Evolutionary conservation across 345 rosid genomes (phyloP).

Genomic region (Dipteronia sinensis): DNA sequence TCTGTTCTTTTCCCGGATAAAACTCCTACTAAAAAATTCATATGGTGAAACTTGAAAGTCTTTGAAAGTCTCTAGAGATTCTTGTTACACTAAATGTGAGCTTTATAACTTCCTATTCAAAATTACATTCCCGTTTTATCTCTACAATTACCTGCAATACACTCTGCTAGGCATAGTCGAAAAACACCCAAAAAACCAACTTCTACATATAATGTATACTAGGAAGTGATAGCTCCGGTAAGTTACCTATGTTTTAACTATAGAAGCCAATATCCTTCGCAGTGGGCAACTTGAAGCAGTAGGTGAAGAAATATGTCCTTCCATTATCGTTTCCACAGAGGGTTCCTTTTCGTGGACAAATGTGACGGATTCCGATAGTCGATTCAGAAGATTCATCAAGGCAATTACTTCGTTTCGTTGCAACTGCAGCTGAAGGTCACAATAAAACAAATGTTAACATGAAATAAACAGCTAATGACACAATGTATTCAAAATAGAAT

Average conservation of each 20-base stretch:
- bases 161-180: neutral
- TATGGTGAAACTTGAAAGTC: too few relatives aligned
- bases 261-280: constrained; percentile 37
- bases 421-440: constrained; percentile 54
- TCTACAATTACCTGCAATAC: neutral
- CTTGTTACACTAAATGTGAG: neutral
- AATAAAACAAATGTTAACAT: constrained; percentile 5
- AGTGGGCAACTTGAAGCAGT: constrained; percentile 29
- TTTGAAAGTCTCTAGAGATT: neutral
- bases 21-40: too few relatives aligned
- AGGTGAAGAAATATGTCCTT: constrained; percentile 22
- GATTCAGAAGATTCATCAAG: constrained; percentile 67
- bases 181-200: neutral
- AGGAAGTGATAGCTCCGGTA: neutral
- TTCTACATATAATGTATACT: neutral
- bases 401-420: constrained; percentile 85
- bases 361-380: constrained; percentile 70
- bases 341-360: constrained; percentile 61
- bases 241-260: constrained; percentile 30
- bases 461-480: neutral
- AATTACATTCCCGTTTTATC: neutral
- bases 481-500: neutral
- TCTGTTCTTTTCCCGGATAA: too few relatives aligned
- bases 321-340: constrained; percentile 37
- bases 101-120: neutral